Evolutionary conservation across 1,284 basidiomycete species (phyloP).

Genomic region (Boletus hoseneyae): DNA sequence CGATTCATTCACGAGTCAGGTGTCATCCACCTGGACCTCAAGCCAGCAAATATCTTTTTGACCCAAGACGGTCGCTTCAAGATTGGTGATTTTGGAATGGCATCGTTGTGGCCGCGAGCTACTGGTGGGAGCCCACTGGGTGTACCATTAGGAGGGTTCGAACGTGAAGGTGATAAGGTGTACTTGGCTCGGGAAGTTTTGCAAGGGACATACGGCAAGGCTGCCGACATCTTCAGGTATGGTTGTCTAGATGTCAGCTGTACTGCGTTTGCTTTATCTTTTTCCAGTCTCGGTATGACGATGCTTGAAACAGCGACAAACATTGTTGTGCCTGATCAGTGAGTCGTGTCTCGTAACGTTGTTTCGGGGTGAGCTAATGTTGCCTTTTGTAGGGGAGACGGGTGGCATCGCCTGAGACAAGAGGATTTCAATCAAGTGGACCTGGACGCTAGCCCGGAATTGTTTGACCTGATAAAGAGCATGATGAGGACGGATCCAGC

Average conservation of each 20-base stretch:
- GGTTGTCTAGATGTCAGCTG: slow-evolving; percentile 29
- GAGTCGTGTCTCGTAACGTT: slow-evolving; percentile 36
- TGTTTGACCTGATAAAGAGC: slow-evolving; percentile 67
- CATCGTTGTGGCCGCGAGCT: slow-evolving; percentile 77
- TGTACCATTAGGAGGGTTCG: slow-evolving; percentile 60
- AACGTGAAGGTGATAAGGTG: slow-evolving; percentile 95
- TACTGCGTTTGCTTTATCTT: slow-evolving; percentile 6
- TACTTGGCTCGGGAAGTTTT: slow-evolving; percentile 99
- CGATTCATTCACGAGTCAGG: slow-evolving; percentile 86
- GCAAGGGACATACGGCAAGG: slow-evolving; percentile 86
- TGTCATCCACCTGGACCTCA: slow-evolving; percentile 95
- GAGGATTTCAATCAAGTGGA: slow-evolving; percentile 94
- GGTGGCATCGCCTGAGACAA: slow-evolving; percentile 91
- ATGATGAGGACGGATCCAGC: slow-evolving; percentile 79
- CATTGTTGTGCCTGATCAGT: slow-evolving; percentile 97
- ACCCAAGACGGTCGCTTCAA: slow-evolving; percentile 89
- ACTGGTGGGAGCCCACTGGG: slow-evolving; percentile 33
- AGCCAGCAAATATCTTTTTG: slow-evolving; percentile 97
- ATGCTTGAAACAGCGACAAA: slow-evolving; percentile 95
- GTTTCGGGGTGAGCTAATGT: slow-evolving; percentile 15
- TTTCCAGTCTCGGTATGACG: slow-evolving; percentile 83
- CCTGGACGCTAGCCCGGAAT: slow-evolving; percentile 66
- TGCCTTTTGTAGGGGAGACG: slow-evolving; percentile 61
- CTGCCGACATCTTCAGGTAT: slow-evolving; percentile 95
- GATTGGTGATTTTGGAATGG: slow-evolving; percentile 99